Base-by-base conservation (phyloP, 768 basidiomycete genomes). In the Mrakia gelida region DNA sequence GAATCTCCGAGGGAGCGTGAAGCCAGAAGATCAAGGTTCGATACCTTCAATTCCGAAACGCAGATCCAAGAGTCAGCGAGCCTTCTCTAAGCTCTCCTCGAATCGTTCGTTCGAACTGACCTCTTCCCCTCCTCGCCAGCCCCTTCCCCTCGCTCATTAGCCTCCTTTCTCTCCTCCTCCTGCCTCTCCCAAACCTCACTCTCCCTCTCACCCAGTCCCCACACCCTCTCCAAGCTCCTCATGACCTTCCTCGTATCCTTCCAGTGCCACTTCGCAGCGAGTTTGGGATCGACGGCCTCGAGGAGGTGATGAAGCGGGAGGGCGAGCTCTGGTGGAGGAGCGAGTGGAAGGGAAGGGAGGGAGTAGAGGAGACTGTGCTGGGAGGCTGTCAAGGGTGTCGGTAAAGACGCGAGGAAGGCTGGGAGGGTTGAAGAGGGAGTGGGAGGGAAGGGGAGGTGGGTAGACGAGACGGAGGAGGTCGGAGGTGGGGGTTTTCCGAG, bases 231-330 rank as follows among this genome's bases (percentile, higher is more conserved):
- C 11, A 99, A 84, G 80, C 88, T 92, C 54, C 95, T 88, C 16
- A 92, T 84, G 9, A 98, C 92, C 84, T 98, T 99, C 45, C 96
- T 87, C 0, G 93, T 91, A 81, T 99, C 97, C 80, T 87, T 88
- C 96, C 96, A 98, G 83, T 99, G 97, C 96, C 96, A 98, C 79
- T 95, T 87, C 43, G 87, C 87, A 0, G 92, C 93, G 65, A 94
- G 89, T 0, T 82, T 80, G 0, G 90, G 90, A 81, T 98, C 97
- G 8, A 98, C 86, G 5, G 85, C 82, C 13, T 85, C 84, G 28
- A 99, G 85, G 18, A 98, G 86, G 15, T 83, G 85, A 82, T 94
- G 88, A 26, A 97, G 84, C n/a, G 86, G 83, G 71, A 91, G 87
- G 0, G 92, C 90, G 11, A 84, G 84, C 15, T 88, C 87, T 1